Conservation (phyloP, 495 filamentous ascomycete species). For the Penicillium coprophilum region DNA sequence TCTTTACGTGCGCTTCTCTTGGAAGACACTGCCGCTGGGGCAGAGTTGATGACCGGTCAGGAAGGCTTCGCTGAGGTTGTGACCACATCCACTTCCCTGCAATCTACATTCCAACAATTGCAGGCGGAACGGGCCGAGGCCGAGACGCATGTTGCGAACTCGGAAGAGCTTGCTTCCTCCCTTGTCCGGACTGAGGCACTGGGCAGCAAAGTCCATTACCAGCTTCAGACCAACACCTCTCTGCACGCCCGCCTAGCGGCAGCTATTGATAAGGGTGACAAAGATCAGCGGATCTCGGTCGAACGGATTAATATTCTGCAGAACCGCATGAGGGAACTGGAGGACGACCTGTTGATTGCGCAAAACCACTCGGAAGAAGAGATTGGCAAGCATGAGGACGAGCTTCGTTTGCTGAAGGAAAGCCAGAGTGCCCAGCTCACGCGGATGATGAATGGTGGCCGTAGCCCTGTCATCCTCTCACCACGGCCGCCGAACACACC, state of each 20-base stretch:
- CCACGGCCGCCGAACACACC: slow-evolving; percentile 61
- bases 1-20: slow-evolving; percentile 75
- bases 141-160: slow-evolving; percentile 60
- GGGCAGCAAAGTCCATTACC: slow-evolving; percentile 69
- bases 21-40: slow-evolving; percentile 76
- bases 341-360: slow-evolving; percentile 79
- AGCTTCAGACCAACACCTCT: slow-evolving; percentile 71
- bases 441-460: slow-evolving; percentile 62
- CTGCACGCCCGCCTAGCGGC: slow-evolving; percentile 79
- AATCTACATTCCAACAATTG: slow-evolving; percentile 76
- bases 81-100: slow-evolving; percentile 68
- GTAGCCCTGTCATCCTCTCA: slow-evolving; percentile 42
- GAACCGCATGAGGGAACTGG: slow-evolving; percentile 69
- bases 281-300: slow-evolving; percentile 75
- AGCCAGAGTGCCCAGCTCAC: slow-evolving; percentile 75
- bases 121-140: slow-evolving; percentile 74
- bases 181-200: slow-evolving; percentile 76
- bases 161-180: slow-evolving; percentile 66
- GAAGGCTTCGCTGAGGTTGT: slow-evolving; percentile 52
- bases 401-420: slow-evolving; percentile 71
- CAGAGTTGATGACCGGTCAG: slow-evolving; percentile 38
- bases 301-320: slow-evolving; percentile 82
- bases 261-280: slow-evolving; percentile 83
- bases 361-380: slow-evolving; percentile 86
- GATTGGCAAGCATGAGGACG: slow-evolving; percentile 80